Evolutionary conservation across 2,329 filamentous ascomycete genomes (phyloP).

Genomic region (Dactylella cylindrospora): DNA sequence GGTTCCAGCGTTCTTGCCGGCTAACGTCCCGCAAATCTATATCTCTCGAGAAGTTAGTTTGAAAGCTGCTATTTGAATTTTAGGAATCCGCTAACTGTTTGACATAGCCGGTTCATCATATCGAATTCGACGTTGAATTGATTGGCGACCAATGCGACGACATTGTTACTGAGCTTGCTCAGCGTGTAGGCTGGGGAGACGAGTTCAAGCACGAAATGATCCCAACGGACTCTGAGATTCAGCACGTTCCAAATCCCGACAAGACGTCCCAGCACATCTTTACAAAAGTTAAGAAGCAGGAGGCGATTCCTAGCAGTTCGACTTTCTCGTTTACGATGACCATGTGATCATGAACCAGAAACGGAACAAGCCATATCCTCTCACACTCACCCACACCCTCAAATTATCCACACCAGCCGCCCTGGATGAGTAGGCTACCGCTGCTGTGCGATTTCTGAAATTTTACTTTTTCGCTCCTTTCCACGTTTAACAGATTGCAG

Average conservation of each 20-base stretch:
- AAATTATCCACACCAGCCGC: too few species aligned
- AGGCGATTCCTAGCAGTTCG: constrained; percentile 24
- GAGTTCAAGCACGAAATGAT: constrained; percentile 76
- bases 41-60: constrained; percentile 70
- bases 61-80: not conserved
- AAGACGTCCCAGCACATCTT: constrained; percentile 37
- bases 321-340: constrained; percentile 41
- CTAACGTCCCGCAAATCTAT: constrained; percentile 84
- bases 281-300: constrained; percentile 14
- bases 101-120: constrained; percentile 71
- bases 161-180: constrained; percentile 81
- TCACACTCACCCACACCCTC: too few species aligned
- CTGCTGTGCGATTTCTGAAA: too few species aligned
- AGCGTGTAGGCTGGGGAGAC: constrained; percentile 74
- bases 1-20: constrained; percentile 76
- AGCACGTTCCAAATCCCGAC: constrained; percentile 20
- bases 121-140: constrained; percentile 94
- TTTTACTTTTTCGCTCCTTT: too few species aligned
- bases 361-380: too few species aligned
- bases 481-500: too few species aligned
- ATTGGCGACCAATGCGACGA: constrained; percentile 86
- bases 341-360: constrained; percentile 37
- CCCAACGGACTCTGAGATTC: constrained; percentile 52
- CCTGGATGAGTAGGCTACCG: too few species aligned
- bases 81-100: constrained; percentile 26